These are phyloP conservation scores for Microcyclospora pomicola DNA, from an alignment of 2,329 filamentous ascomycete species.

Conservation along the genomic window DNA sequence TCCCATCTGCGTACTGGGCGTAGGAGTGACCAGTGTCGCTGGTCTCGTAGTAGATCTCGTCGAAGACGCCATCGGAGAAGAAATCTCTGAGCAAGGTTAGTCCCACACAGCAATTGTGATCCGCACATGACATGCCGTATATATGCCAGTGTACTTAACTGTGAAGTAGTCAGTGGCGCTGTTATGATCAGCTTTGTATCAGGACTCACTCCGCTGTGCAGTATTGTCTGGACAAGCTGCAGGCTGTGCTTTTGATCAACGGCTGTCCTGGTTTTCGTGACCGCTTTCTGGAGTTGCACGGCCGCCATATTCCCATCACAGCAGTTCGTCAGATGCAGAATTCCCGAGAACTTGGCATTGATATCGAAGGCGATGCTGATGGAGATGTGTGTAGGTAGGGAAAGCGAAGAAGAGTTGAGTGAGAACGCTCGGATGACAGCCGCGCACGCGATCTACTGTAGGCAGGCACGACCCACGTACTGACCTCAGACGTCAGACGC, in stretches of 20 bases:
- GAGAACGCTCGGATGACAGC: too few relatives aligned
- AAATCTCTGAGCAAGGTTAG: conserved; percentile 14
- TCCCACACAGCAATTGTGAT: background rate
- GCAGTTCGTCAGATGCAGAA: background rate
- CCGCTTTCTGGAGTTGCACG: conserved; percentile 12
- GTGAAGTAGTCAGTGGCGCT: conserved; percentile 1
- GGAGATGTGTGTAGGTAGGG: too few relatives aligned
- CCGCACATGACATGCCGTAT: conserved; percentile 11
- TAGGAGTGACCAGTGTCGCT: conserved; percentile 16
- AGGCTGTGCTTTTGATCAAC: conserved; percentile 30
- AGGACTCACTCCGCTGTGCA: conserved; percentile 32
- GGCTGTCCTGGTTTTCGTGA: conserved; percentile 17
- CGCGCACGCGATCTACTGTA: too few relatives aligned
- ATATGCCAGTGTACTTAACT: conserved; percentile 24
- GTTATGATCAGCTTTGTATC: background rate
- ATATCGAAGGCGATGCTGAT: too few relatives aligned
- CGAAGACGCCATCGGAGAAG: conserved; percentile 22
- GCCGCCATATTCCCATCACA: conserved; percentile 9
- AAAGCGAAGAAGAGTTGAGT: too few relatives aligned
- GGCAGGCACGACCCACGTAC: too few relatives aligned
- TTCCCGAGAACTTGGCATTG: background rate
- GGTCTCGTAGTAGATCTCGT: conserved; percentile 15
- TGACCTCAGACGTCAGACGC: too few relatives aligned
- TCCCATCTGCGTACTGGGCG: conserved; percentile 18
- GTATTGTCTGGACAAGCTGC: conserved; percentile 34